Base-by-base conservation (phyloP, 352 stramenopile species). In the Pythium inflatum region DNA sequence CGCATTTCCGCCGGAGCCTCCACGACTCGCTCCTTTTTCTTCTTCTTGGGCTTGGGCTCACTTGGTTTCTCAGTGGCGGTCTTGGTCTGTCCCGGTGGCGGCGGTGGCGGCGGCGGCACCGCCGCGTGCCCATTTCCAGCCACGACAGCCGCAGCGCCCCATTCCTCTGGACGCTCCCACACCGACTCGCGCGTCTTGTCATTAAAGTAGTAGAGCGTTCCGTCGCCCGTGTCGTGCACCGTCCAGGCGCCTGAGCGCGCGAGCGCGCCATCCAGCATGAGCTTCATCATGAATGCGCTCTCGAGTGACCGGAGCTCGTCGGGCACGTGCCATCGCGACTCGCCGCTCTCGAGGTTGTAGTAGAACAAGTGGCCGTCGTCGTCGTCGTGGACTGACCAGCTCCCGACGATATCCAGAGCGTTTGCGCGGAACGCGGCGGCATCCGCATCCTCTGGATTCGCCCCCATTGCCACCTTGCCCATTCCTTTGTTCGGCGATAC, bases 161-260 rank as follows among this genome's bases (percentile, higher is more conserved):
- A 95, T 20, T 92, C 78, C 12, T 66, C 70, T 3, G 87, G 87
- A 20, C 82, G 80, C 70, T 92, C 84, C 87, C 87, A 95, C 45
- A 83, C 76, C 1, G 85, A 93, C 55, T 71, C 73, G 16, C 82
- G 80, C 7, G 84, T 90, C 61, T 85, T 88, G 6, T 82, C 64
- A 49, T 95, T 90, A 58, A 93, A 93, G 64, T 93, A 95, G 57
- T 93, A 95, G 25, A 93, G 63, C 43, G 85, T 89, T 2, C 81
- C 87, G 33, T 90, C 85, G 27, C 84, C 85, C 0, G 86, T 70
- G 45, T 91, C 84, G 53, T 93, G 85, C 14, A 82, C 87, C 9
- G 75, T 90, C 87, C 87, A 95, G n/a, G 57, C 54, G 14, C 81
- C 82, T 0, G 81, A 93, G 57, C 78, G 81, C 58, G 80, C 87